A percentile compares a stretch with the other conserved stretches of the same genome.
Conservation (phyloP, 192 early-diverging fungal genomes). For the Allomyces macrogynus region DNA sequence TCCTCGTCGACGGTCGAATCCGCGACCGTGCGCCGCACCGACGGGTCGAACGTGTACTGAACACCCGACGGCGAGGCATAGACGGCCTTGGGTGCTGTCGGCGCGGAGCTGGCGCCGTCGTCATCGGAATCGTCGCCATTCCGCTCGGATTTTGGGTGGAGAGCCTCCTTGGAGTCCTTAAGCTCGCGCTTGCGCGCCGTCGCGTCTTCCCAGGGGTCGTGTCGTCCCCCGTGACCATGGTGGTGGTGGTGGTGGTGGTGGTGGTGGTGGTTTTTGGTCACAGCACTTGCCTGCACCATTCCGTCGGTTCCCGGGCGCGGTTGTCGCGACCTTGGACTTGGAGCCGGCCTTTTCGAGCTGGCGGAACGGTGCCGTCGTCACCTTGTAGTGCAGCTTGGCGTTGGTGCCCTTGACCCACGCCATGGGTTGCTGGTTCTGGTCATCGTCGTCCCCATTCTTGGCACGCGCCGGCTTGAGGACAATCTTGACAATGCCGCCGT, state of each 20-base stretch:
- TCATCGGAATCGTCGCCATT: background rate
- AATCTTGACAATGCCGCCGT: slow-evolving; percentile 9
- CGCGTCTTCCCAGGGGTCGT: background rate
- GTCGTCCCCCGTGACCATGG: background rate
- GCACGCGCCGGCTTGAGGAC: background rate
- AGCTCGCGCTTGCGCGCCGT: background rate
- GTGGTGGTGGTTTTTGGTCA: background rate
- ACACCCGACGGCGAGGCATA: background rate
- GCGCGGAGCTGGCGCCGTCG: background rate
- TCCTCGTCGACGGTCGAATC: slow-evolving; percentile 11
- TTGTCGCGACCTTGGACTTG: background rate
- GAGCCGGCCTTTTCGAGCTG: background rate
- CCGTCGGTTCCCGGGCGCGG: background rate
- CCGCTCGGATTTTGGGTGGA: background rate
- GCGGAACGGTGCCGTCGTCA: background rate
- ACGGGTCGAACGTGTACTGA: background rate
- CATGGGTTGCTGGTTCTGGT: no score
- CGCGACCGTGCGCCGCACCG: slow-evolving; percentile 13
- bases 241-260: background rate
- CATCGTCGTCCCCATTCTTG: background rate
- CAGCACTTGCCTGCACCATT: background rate
- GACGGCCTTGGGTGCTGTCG: background rate
- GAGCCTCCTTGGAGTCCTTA: background rate
- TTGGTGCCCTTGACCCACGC: slow-evolving; percentile 22
- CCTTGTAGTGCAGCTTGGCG: slow-evolving; percentile 26